Conservation (phyloP, 2,329 filamentous ascomycete genomes). For the Periconia sp. region DNA sequence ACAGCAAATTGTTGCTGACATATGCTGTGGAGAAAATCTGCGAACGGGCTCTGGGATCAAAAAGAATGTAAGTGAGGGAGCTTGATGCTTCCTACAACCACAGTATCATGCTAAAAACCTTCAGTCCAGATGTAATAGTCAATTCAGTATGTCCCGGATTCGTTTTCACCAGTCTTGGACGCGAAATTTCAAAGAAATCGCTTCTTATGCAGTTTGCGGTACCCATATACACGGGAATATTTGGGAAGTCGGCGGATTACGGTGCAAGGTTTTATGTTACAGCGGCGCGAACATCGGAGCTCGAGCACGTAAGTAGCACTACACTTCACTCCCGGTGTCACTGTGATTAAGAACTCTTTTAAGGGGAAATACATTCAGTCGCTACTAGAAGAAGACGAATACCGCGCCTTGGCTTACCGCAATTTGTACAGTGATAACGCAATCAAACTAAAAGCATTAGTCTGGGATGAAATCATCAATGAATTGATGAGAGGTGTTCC, state of each 20-base stretch:
- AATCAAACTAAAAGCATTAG: neutral
- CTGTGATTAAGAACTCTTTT: too few species aligned
- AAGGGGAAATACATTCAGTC: neutral
- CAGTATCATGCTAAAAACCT: too few species aligned
- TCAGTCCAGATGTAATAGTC: neutral
- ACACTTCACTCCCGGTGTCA: too few species aligned
- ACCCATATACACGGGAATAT: neutral
- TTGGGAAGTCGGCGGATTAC: neutral
- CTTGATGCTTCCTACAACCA: too few species aligned
- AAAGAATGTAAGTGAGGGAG: neutral
- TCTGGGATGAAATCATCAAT: neutral
- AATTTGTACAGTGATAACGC: neutral
- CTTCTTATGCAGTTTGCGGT: neutral
- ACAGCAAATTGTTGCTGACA: neutral
- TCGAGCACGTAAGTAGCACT: too few species aligned
- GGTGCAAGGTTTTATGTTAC: neutral
- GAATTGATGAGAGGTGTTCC: constrained; percentile 17
- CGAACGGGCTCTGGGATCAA: too few species aligned
- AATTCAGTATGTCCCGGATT: neutral
- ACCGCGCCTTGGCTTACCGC: neutral
- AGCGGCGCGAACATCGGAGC: neutral
- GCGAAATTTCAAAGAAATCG: neutral
- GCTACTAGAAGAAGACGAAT: neutral
- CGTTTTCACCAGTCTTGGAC: neutral
- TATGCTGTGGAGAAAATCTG: neutral